Percentiles rank a stretch among this genome's conserved stretches.
Conservation (phyloP, 306 rosid genomes). For the Alnus glutinosa region DNA sequence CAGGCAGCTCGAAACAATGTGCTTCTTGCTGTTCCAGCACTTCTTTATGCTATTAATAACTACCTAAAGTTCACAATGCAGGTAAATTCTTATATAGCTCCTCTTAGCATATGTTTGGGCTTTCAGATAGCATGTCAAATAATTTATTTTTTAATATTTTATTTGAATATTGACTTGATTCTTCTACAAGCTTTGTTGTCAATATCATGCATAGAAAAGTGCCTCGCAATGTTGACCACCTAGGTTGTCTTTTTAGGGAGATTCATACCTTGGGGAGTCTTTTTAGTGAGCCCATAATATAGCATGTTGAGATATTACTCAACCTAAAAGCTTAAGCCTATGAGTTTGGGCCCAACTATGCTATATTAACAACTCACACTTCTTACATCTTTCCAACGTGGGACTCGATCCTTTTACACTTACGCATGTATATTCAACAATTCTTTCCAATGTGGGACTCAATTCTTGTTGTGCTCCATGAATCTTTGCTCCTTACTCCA, state of each 20-base stretch:
- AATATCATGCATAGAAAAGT: neutral
- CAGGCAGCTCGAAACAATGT: constrained; percentile 97
- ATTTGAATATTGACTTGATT: neutral
- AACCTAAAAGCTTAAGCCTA: no score
- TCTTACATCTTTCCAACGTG: no score
- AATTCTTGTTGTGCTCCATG: no score
- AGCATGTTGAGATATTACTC: no score
- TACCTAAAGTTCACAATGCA: constrained; percentile 98
- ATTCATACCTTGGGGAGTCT: no score
- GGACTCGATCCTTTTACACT: no score
- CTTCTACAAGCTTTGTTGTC: neutral
- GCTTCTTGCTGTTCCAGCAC: constrained; percentile 97
- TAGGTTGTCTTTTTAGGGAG: neutral
- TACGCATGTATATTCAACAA: no score
- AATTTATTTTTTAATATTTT: neutral
- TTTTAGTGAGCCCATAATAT: no score
- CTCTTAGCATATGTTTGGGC: neutral
- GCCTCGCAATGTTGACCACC: neutral
- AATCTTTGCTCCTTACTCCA: no score
- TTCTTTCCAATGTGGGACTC: no score
- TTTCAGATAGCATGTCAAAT: neutral
- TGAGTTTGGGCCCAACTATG: no score
- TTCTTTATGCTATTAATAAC: constrained; percentile 93
- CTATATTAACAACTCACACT: no score
- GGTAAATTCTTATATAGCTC: constrained; percentile 45